Percentiles rank a stretch among this genome's conserved stretches.
These are phyloP conservation scores for Glutinoglossum americanum DNA, from an alignment of 495 filamentous ascomycete species.

Conservation along the genomic window DNA sequence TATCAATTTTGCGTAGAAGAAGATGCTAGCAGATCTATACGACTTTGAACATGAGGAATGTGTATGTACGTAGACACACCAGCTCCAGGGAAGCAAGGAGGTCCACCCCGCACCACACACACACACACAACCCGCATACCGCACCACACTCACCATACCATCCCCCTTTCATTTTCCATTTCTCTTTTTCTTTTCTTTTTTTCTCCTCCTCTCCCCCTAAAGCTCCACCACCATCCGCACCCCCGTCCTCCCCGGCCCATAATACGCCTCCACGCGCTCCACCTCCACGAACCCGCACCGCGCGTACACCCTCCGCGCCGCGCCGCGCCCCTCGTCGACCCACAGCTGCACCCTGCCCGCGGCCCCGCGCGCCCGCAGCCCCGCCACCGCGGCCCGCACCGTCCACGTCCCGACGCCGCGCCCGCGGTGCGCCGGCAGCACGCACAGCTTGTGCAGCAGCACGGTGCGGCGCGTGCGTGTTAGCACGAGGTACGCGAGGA, in stretches of 20 bases:
- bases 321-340: slow-evolving; percentile 32
- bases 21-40: too few species aligned
- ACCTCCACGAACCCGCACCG: slow-evolving; percentile 29
- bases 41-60: too few species aligned
- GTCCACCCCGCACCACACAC: too few species aligned
- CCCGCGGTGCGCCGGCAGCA: slow-evolving; percentile 26
- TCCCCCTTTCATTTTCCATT: too few species aligned
- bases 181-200: too few species aligned
- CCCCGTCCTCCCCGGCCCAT: slow-evolving; percentile 31
- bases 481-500: slow-evolving; percentile 37
- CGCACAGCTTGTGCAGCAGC: slow-evolving; percentile 38
- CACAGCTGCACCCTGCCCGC: slow-evolving; percentile 40
- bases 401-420: slow-evolving; percentile 31
- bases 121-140: too few species aligned
- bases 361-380: slow-evolving; percentile 28
- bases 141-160: too few species aligned
- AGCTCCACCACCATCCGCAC: slow-evolving; percentile 25
- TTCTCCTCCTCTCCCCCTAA: too few species aligned
- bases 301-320: slow-evolving; percentile 28
- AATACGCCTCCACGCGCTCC: slow-evolving; percentile 32
- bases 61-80: too few species aligned
- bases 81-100: too few species aligned
- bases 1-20: too few species aligned
- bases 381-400: slow-evolving; percentile 24
- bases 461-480: slow-evolving; percentile 28